Conservation (phyloP, 2,329 filamentous ascomycete genomes). For the Verticillium albo-atrum region DNA sequence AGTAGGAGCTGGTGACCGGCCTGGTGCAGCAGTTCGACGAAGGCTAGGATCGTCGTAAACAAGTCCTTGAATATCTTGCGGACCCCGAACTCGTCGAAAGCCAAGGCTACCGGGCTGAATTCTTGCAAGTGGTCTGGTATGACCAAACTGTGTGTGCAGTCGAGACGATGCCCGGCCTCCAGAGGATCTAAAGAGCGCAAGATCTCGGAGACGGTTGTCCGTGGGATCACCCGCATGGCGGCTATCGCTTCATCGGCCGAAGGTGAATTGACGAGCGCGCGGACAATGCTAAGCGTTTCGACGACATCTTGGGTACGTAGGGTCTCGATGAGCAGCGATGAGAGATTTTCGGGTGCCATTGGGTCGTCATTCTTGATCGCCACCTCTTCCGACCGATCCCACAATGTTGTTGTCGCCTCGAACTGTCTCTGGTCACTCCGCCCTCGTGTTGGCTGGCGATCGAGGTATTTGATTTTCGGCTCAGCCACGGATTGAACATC, state of each 20-base stretch:
- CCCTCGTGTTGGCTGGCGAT: neutral
- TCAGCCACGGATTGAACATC: neutral
- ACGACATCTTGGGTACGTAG: neutral
- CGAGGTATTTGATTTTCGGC: neutral
- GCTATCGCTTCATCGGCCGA: conserved; percentile 1
- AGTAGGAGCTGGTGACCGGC: conserved; percentile 21
- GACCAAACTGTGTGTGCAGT: conserved; percentile 36
- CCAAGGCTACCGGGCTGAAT: conserved; percentile 28
- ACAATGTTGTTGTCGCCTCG: neutral
- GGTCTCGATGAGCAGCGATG: neutral
- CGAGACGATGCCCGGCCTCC: conserved; percentile 41
- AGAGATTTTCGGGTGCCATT: neutral
- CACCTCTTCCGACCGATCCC: neutral
- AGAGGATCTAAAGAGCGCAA: conserved; percentile 58
- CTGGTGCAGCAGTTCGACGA: conserved; percentile 27
- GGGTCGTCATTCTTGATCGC: neutral
- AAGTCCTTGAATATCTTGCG: conserved; percentile 34
- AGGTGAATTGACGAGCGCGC: neutral
- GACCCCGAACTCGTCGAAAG: conserved; percentile 39
- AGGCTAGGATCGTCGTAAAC: conserved; percentile 25
- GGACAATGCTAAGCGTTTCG: neutral
- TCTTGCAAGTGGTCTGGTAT: conserved; percentile 35
- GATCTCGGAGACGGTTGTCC: conserved; percentile 57
- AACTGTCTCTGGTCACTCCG: neutral
- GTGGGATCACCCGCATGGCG: conserved; percentile 33